Conservation (phyloP, 1,284 basidiomycete genomes). For the Amylostereum chailletii region DNA sequence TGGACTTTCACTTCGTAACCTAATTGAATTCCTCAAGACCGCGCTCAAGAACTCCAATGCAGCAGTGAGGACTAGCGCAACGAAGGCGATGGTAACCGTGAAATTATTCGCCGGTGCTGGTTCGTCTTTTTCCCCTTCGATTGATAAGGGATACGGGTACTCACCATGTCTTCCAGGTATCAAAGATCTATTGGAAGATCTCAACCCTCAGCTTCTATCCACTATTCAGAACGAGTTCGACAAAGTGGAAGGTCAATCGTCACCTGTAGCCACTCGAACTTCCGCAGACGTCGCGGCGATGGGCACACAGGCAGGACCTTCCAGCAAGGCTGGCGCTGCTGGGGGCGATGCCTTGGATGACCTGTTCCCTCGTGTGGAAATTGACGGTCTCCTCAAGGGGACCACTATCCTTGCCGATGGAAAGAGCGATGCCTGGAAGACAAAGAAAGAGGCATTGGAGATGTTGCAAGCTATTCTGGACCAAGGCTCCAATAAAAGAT, state of each 20-base stretch:
- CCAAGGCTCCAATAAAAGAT: slow-evolving; percentile 83
- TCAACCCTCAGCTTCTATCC: slow-evolving; percentile 89
- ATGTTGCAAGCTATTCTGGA: slow-evolving; percentile 78
- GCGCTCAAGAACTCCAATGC: slow-evolving; percentile 93
- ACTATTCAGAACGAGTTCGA: slow-evolving; percentile 93
- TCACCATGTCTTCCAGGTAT: slow-evolving; percentile 52
- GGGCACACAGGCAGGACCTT: slow-evolving; percentile 25
- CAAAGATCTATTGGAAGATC: slow-evolving; percentile 86
- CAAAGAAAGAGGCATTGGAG: slow-evolving; percentile 93
- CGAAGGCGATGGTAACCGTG: slow-evolving; percentile 86
- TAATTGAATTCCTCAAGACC: slow-evolving; percentile 89
- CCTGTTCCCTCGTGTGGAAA: slow-evolving; percentile 89
- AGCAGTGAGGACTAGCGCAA: slow-evolving; percentile 90
- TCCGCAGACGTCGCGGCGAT: slow-evolving; percentile 66
- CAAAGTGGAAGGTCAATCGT: slow-evolving; percentile 75
- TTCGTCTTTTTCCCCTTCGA: slow-evolving; percentile 28
- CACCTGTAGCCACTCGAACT: slow-evolving; percentile 75
- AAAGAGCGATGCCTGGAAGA: slow-evolving; percentile 95
- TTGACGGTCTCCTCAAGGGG: slow-evolving; percentile 83
- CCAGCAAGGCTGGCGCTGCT: slow-evolving; percentile 27
- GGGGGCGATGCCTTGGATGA: slow-evolving; percentile 77
- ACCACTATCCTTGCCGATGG: slow-evolving; percentile 77
- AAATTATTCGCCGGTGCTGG: slow-evolving; percentile 88
- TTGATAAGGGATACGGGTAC: slow-evolving; percentile 7
- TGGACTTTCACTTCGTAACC: slow-evolving; percentile 74